Conservation (phyloP, 768 basidiomycete genomes). For the Serendipita sp. region DNA sequence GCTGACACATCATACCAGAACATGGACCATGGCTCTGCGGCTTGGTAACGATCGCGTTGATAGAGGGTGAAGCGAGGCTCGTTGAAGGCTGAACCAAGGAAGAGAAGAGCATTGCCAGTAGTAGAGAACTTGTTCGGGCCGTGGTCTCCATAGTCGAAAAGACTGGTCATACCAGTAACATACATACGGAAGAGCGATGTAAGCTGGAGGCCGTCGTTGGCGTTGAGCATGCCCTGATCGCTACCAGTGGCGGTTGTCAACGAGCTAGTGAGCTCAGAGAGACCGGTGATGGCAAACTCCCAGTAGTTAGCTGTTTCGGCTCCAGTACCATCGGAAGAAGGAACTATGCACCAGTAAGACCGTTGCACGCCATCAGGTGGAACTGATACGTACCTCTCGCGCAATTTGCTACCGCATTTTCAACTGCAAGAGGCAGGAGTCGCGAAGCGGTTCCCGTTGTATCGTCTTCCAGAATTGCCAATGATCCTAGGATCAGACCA, state of each 20-base stretch:
- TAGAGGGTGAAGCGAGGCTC: conserved; percentile 28
- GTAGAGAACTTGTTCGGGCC: conserved; percentile 33
- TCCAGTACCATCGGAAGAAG: conserved; percentile 73
- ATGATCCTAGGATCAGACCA: conserved; percentile 74
- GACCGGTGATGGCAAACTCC: conserved; percentile 87
- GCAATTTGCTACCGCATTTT: conserved; percentile 69
- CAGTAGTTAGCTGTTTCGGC: conserved; percentile 87
- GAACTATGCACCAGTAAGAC: conserved; percentile 20
- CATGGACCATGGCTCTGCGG: conserved; percentile 27
- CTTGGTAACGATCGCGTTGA: conserved; percentile 40
- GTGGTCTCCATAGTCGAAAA: conserved; percentile 21
- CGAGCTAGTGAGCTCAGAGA: conserved; percentile 76
- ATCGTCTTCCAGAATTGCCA: conserved; percentile 81
- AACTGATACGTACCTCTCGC: conserved; percentile 21
- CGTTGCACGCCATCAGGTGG: background rate
- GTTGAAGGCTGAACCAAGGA: conserved; percentile 23
- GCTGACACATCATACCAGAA: conserved; percentile 31
- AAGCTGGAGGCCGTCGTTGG: conserved; percentile 52
- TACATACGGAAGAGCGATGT: conserved; percentile 81
- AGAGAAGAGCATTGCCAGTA: conserved; percentile 29
- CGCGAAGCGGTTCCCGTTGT: conserved; percentile 51
- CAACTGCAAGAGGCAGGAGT: conserved; percentile 50
- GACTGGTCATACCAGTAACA: conserved; percentile 24
- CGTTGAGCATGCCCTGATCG: conserved; percentile 51
- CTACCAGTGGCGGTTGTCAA: conserved; percentile 63